Base-by-base conservation (phyloP, 2,329 filamentous ascomycete genomes). In the Anisogramma anomala region DNA sequence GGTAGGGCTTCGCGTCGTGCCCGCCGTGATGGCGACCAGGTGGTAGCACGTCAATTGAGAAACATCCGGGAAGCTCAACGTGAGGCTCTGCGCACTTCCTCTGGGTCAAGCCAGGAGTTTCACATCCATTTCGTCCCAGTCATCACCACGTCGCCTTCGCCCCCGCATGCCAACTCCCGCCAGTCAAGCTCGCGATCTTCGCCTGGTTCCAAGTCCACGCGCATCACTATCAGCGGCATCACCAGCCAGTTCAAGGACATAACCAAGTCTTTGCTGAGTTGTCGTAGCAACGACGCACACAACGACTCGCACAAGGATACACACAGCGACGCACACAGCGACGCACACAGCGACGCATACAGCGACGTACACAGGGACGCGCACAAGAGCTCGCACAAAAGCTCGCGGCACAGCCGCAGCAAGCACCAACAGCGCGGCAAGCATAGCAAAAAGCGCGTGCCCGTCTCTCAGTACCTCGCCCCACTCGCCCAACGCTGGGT, bases 401-500 rank as follows among this genome's bases (percentile, higher is more conserved):
- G 27, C 15, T 38, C 44, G n/a, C 42, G 31, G 9, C 37, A 37
- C 10, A 35, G 32, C 15, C 14, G 30, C 14, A 17, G 30, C 15
- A 38, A 39, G 36, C 45, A 47, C 26, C 41, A 47, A 22, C 41
- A 41, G 31, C 33, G 18, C 6, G 41, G 28, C 18, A 47, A 47
- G 34, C 45, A 47, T 15, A 39, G 42, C 13, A 45, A 45, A 36
- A 42, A 42, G 19, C 38, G 26, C 14, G 41, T 41, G 30, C 15
- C 33, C 4, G 10, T 14, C 6, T 39, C 36, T 7, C 30, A 28
- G 13, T 43, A 26, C 22, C 20, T 43, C 3, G 41, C 35, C 18
- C 45, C 45, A 5, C 38, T 47, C 3, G 39, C 36, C 18, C 37
- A 47, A 28, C 41, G 41, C 9, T 58, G 59, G 44, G 60, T 69